Percentiles rank a stretch among this genome's conserved stretches.
Conservation (phyloP, 352 stramenopile species). For the Phytopythium oedochilum region DNA sequence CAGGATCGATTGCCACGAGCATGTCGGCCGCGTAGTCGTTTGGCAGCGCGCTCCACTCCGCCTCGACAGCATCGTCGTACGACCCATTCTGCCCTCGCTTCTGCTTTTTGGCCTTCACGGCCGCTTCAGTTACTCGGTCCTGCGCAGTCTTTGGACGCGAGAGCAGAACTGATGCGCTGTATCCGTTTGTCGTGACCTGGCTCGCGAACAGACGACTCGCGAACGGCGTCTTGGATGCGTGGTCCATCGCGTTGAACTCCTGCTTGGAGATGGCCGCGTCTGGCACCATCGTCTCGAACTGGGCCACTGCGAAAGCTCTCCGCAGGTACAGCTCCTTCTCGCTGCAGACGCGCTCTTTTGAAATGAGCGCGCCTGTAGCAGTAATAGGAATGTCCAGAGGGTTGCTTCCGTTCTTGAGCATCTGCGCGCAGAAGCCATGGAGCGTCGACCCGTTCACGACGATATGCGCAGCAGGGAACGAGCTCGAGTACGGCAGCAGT, state of each 20-base stretch:
- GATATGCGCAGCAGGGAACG: background rate
- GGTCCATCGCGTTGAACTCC: slow-evolving; percentile 3
- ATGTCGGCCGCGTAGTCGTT: background rate
- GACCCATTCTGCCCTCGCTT: too few species aligned
- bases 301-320: slow-evolving; percentile 5
- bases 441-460: slow-evolving; percentile 8
- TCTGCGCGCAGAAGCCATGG: background rate
- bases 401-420: slow-evolving; percentile 1
- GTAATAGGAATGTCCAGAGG: background rate
- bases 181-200: slow-evolving; percentile 11
- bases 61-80: background rate
- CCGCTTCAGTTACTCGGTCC: too few species aligned
- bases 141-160: background rate
- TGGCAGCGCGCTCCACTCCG: background rate
- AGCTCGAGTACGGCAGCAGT: slow-evolving; percentile 4
- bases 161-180: slow-evolving; percentile 9
- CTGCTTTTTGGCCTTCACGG: too few species aligned
- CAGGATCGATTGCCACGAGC: slow-evolving; percentile 4
- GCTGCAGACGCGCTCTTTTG: background rate
- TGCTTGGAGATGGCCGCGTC: slow-evolving; percentile 2
- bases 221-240: slow-evolving; percentile 10
- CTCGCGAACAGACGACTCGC: slow-evolving; percentile 15
- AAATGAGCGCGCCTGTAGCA: background rate
- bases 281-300: slow-evolving; percentile 7
- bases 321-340: background rate